Conservation (phyloP, 2,329 filamentous ascomycete genomes). For the Dactylellina drechsleri region DNA sequence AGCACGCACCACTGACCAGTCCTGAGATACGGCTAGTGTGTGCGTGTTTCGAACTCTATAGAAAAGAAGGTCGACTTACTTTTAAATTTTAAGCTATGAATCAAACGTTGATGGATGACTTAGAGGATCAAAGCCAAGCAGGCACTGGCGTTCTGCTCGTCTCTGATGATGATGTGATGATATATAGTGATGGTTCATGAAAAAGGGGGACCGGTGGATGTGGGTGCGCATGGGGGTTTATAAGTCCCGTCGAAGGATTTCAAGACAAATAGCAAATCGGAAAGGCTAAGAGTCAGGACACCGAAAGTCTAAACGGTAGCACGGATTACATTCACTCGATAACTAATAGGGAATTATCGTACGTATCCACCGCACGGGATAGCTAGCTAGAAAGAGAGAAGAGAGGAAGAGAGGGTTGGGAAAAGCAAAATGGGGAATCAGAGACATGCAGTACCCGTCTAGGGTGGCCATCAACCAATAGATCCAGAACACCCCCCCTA, state of each 20-base stretch:
- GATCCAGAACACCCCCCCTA: constrained; percentile 27
- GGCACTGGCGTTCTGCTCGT: constrained; percentile 35
- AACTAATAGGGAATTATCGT: constrained; percentile 50
- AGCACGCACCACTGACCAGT: constrained; percentile 1
- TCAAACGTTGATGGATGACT: constrained; percentile 47
- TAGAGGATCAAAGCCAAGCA: constrained; percentile 41
- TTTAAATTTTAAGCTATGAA: constrained; percentile 52
- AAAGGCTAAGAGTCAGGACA: constrained; percentile 40
- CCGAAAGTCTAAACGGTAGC: constrained; percentile 50
- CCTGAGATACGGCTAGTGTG: too few species aligned
- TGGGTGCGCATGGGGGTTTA: constrained; percentile 50
- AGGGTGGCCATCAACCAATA: constrained; percentile 33
- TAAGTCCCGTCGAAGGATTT: constrained; percentile 43
- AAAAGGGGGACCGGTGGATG: constrained; percentile 27
- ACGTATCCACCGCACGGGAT: constrained; percentile 20
- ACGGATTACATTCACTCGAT: constrained; percentile 47
- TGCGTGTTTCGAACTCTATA: constrained; percentile 45
- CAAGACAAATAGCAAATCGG: constrained; percentile 44
- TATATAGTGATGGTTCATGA: background rate
- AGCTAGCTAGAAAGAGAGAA: constrained; percentile 6
- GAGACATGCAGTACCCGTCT: constrained; percentile 39
- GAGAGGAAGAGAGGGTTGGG: constrained; percentile 15
- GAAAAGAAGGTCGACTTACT: constrained; percentile 45
- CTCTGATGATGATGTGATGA: constrained; percentile 25
- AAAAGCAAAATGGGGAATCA: constrained; percentile 29